Percentiles rank a stretch among this genome's conserved stretches.
Evolutionary conservation across 495 filamentous ascomycete genomes (phyloP).

Genomic region (Xylaria sp.): DNA sequence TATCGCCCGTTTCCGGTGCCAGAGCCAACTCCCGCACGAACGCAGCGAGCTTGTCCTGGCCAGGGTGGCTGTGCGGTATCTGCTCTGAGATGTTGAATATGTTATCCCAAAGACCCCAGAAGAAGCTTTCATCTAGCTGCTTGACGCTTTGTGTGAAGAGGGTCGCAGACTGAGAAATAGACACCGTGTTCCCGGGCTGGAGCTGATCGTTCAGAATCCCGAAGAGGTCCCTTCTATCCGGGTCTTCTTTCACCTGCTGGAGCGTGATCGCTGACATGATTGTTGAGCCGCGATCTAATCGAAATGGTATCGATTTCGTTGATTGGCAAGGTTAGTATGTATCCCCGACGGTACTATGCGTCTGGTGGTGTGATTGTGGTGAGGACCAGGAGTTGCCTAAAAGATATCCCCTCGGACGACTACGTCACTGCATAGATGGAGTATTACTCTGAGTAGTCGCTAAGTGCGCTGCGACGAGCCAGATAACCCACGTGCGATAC

Average conservation of each 20-base stretch:
- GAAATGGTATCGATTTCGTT: neutral
- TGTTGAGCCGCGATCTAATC: neutral
- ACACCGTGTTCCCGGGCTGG: constrained; percentile 5
- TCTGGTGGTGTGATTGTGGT: neutral
- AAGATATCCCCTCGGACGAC: constrained; percentile 10
- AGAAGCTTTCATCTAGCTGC: constrained; percentile 31
- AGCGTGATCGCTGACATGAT: constrained; percentile 14
- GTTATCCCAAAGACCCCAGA: constrained; percentile 32
- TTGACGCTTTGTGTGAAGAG: constrained; percentile 28
- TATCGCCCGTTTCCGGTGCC: constrained; percentile 32
- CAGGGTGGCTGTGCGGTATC: constrained; percentile 32
- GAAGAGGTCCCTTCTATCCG: constrained; percentile 33
- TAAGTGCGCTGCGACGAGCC: neutral
- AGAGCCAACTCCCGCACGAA: constrained; percentile 35
- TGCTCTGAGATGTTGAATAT: constrained; percentile 35
- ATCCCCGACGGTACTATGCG: neutral
- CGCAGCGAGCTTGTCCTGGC: constrained; percentile 33
- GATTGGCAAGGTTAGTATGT: neutral
- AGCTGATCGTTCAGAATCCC: constrained; percentile 38
- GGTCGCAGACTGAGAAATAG: constrained; percentile 26
- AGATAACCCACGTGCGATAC: constrained; percentile 12
- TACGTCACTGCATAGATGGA: constrained; percentile 16
- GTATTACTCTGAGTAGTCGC: neutral
- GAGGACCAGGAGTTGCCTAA: neutral
- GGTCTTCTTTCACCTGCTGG: constrained; percentile 6